Base-by-base conservation (phyloP, 768 basidiomycete genomes). In the Ramaria sp. region DNA sequence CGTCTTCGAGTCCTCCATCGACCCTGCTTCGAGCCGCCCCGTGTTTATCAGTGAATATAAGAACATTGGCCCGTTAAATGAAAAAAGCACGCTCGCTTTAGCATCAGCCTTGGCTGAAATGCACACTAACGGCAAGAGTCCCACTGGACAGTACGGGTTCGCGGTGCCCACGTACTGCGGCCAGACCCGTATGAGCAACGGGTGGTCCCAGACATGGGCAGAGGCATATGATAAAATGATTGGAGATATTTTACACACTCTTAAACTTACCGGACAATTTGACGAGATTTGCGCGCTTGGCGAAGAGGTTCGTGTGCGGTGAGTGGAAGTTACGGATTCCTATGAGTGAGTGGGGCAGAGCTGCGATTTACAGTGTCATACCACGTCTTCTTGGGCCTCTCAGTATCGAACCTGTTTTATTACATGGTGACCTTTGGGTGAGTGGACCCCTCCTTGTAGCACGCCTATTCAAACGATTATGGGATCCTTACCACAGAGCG, bases 341-440 rank as follows among this genome's bases (percentile, higher is more conserved):
- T 46, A 15, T 6, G 15, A 43, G n/a, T 7, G 20, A 43, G 42
- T 27, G 12, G 1, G 11, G 30, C 54, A 22, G 2, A 34, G 27
- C 27, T 46, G n/a, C 7, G 13, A 30, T 24, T 54, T 45, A 6
- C 64, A 90, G 88, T 50, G 83, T 84, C n/a, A 82, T 90, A 63
- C 86, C 88, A 1, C 77, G 77, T 62, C 72, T 91, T 24, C 75
- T 91, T 42, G 76, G 77, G 15, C 68, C 75, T 1, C 69, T 90
- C 53, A 66, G 68, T 11, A 74, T 88, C 31, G 68, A 79, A 42
- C 88, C 88, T 1, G 86, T 83, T 1, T 74, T 89, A 20, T 66
- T 89, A 10, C 88, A 91, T 60, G 88, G 88, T 1, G 88, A 90
- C 65, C 73, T 90, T 37, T 91, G 88, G 87, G 87, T 85, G 67